Evolutionary conservation across 2,329 filamentous ascomycete genomes (phyloP), one percentile per base, ranked within the genome.

Genomic region (Cryoendolithus antarcticus): DNA sequence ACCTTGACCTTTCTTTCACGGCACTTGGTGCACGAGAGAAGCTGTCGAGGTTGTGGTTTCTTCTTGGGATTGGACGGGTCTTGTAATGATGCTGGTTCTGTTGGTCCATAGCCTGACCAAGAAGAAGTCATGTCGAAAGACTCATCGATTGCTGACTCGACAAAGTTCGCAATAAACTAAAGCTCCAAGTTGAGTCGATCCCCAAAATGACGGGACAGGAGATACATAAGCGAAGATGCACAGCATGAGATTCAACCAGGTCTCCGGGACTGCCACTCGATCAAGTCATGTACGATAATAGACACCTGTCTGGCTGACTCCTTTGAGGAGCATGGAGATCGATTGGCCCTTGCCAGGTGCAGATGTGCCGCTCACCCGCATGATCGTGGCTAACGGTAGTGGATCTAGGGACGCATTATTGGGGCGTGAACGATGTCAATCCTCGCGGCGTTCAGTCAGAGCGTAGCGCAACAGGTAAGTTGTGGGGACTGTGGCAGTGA

Each of bases 1-100:
- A 66, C 64, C 55, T 68, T 68, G 40, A 69, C 64, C 43, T 69
- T 69, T 27, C 66, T 56, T 43, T 67, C 64, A 36, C 65, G 57
- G 47, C 66, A 69, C 45, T 67, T 68, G 4, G 64, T 68, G 42
- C 66, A 69, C 7, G 65, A 68, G 1, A 68, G 54, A 4, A 66
- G 54, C 43, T 68, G 64, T 38, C 65, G 60, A 9, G 58, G 53
- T 45, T 65, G 62, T 34, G 62, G 58, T 35, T 61, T 50, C 47
- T 58, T 58, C 41, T 61, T 37, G 32, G 35, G 40, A 39, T 42
- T 44, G 11, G 41, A 46, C 32, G 38, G 44, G 36, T 45, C 40
- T 19, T 19, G 15, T 5, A 19, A 19, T 5, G 15, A 19, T 19
- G 15, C 15, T 9, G 50, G 46, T 28, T 45, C 44, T 32, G 50